phyloP scores from a whole-genome alignment of 176 grass and related monocot species.

The Coix lacrymajobi region DNA sequence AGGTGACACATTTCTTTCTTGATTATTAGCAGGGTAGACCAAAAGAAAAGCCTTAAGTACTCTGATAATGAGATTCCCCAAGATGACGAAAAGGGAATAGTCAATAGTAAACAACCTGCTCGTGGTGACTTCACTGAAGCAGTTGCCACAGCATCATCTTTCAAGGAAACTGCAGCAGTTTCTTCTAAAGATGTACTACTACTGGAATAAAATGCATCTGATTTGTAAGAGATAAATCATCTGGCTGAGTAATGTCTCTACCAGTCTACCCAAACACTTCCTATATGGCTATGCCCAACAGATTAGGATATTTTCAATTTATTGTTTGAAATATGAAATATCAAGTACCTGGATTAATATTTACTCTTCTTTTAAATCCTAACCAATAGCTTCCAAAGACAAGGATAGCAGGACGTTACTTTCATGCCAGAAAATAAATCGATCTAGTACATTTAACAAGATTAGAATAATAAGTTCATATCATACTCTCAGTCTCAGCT shows the following conservation, averaged over 20 bases:
- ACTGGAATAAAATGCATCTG: not conserved
- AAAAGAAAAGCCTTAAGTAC: not conserved
- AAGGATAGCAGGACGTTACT: not conserved
- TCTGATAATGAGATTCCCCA: constrained; percentile 8
- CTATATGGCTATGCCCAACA: not conserved
- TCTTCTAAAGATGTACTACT: not conserved
- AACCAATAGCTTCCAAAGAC: not conserved
- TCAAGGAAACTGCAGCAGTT: not conserved
- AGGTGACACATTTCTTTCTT: constrained; percentile 2
- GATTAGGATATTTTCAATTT: not conserved
- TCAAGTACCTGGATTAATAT: not conserved
- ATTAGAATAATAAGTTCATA: constrained; percentile 7
- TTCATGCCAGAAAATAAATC: not conserved
- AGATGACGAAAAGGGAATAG: not conserved
- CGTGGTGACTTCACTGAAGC: not conserved
- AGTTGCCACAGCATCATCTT: not conserved
- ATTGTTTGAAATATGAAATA: not conserved
- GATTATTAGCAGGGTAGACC: constrained; percentile 13
- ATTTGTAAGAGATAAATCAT: not conserved
- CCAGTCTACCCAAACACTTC: not conserved
- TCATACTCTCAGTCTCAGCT: not conserved
- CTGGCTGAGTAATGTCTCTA: not conserved
- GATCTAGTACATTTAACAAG: not conserved
- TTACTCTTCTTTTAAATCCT: not conserved
- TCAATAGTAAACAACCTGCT: constrained; percentile 13